Evolutionary conservation across 345 rosid genomes (phyloP).

Genomic region (Barbarea vulgaris): DNA sequence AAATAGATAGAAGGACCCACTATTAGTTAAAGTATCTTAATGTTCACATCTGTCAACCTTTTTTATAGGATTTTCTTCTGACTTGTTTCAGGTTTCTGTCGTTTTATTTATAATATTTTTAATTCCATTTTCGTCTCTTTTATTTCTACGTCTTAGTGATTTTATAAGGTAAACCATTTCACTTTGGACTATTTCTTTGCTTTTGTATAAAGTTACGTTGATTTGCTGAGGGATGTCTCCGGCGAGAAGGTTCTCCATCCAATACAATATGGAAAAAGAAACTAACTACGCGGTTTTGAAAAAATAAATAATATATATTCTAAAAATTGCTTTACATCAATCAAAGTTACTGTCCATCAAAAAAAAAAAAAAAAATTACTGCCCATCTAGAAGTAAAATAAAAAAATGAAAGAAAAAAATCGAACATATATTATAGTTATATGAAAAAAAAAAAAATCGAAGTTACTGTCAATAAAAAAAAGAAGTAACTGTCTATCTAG

Average conservation of each 20-base stretch:
- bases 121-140: not conserved
- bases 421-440: too few relatives aligned
- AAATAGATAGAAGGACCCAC: slow-evolving; percentile 32
- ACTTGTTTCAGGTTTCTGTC: slow-evolving; percentile 40
- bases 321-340: not conserved
- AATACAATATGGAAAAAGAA: not conserved
- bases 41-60: slow-evolving; percentile 40
- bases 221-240: not conserved
- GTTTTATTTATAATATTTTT: slow-evolving; percentile 22
- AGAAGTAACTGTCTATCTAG: too few relatives aligned
- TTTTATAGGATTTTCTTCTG: slow-evolving; percentile 35
- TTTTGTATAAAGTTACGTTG: not conserved
- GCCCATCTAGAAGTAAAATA: too few relatives aligned
- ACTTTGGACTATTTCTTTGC: not conserved
- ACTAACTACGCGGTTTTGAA: not conserved
- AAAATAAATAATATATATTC: not conserved
- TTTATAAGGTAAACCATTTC: slow-evolving; percentile 12
- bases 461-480: too few relatives aligned
- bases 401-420: too few relatives aligned
- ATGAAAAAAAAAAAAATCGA: too few relatives aligned
- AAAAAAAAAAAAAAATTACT: too few relatives aligned
- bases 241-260: slow-evolving; percentile 3
- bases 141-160: not conserved
- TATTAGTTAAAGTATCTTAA: slow-evolving; percentile 36
- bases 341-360: too few relatives aligned